These are phyloP conservation scores for Lenwebbia sp. DNA, from an alignment of 345 rosid species.

Conservation along the genomic window DNA sequence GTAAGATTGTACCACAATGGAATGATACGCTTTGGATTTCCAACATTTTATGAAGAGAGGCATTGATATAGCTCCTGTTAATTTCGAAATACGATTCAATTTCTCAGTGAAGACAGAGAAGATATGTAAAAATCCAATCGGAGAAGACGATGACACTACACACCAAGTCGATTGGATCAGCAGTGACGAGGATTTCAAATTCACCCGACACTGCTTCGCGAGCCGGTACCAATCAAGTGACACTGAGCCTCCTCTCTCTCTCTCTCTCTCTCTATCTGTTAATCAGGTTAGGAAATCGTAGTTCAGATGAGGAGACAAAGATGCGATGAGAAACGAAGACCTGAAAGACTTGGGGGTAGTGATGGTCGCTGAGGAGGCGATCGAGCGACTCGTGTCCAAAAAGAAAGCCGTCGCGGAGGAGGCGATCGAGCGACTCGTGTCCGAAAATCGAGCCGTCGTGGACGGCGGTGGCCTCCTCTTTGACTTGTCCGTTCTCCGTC, in stretches of 20 bases:
- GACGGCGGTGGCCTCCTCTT: background rate
- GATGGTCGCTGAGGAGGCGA: conserved; percentile 53
- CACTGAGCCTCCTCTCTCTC: no score
- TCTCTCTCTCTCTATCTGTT: background rate
- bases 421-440: conserved; percentile 61
- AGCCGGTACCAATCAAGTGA: no score
- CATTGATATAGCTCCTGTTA: background rate
- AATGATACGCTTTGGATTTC: background rate
- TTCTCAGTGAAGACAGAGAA: background rate
- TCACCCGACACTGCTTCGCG: no score
- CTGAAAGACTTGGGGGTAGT: conserved; percentile 65
- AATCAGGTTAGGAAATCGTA: background rate
- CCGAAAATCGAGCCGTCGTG: conserved; percentile 45
- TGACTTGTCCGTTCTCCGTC: conserved; percentile 12
- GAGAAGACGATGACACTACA: no score
- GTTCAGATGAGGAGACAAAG: background rate
- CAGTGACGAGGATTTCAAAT: no score
- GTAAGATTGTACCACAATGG: background rate
- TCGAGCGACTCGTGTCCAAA: conserved; percentile 76
- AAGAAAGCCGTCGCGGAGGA: conserved; percentile 45
- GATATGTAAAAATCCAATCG: background rate
- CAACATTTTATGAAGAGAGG: background rate
- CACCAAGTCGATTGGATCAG: no score
- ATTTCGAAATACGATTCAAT: background rate
- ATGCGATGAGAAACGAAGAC: conserved; percentile 9